Evolutionary conservation across 208 protist genomes (phyloP), one percentile per base, ranked within the genome.

Genomic region (Crithidia acanthocephali): DNA sequence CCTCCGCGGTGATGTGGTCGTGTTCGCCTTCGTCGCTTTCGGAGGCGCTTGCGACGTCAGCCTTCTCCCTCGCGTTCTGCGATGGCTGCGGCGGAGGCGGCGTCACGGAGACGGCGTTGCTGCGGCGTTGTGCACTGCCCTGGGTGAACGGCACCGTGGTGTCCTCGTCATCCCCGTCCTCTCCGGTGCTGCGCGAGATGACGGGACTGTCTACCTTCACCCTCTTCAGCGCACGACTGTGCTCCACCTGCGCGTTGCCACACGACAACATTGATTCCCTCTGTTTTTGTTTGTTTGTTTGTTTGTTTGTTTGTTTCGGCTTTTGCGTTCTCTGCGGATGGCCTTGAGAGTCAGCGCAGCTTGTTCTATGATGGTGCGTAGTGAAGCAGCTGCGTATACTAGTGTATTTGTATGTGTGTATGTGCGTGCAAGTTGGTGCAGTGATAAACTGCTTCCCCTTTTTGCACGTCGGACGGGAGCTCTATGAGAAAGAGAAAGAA

Each of bases 201-300:
- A 66, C 58, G n/a, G 70, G 62, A 55, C 62, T 76, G 47, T 76
- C 70, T 9, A 76, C 44, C 62, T 58, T 76, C 62, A 61, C 30
- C 32, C 42, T 44, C 70, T 76, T 76, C 70, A 65, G 52, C 23
- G 70, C 62, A 23, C 55, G 51, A 30, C 16, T 57, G 28, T 75
- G 69, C 52, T 62, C 69, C 7, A 16, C 28, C 27, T 45, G 44
- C 13, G 51, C 37, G 30, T 30, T 47, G 9, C 9, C 45, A 22
- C 35, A 57, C n/a, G 62, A 52, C 20, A 76, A 11, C 70, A 76
- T 76, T 42, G 65, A 15, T 27, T 25, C 10, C n/a, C 37, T n/a
- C 62, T n/a, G 42, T 27, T 59, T 65, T 58, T 60, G 20, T 40
- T 50, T 33, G 6, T 44, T 44, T 13, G 7, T 44, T 44, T n/a